Evolutionary conservation across 1,139 yeast species (phyloP).

Genomic region (Suhomyces ambrosiae): DNA sequence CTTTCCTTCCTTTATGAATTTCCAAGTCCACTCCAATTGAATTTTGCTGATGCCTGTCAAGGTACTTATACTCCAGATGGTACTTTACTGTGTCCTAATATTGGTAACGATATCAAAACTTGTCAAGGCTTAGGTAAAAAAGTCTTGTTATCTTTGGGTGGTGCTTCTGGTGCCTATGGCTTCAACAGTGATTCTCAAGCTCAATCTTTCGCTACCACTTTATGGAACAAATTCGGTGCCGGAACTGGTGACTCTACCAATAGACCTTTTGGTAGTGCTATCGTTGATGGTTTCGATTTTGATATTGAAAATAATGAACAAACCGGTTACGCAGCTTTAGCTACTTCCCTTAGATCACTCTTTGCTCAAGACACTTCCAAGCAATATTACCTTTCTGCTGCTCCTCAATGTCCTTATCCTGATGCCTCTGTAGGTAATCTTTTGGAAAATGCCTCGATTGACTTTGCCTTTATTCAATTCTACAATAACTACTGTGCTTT

Average conservation of each 20-base stretch:
- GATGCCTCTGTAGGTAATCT: constrained; percentile 81
- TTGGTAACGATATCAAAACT: constrained; percentile 75
- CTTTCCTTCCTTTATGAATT: constrained; percentile 70
- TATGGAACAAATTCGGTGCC: constrained; percentile 83
- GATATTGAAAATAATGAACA: constrained; percentile 47
- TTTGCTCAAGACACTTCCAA: constrained; percentile 58
- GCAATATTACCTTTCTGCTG: constrained; percentile 80
- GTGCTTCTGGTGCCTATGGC: constrained; percentile 81
- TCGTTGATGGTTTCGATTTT: constrained; percentile 50
- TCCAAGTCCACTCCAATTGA: constrained; percentile 52
- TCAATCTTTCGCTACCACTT: constrained; percentile 64
- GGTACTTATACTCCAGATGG: constrained; percentile 53
- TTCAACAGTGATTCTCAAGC: constrained; percentile 66
- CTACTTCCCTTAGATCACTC: constrained; percentile 57
- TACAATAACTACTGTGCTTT: constrained; percentile 86
- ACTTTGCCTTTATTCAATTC: constrained; percentile 89
- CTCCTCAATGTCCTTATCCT: constrained; percentile 95
- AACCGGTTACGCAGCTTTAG: constrained; percentile 64
- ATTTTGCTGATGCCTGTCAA: constrained; percentile 71
- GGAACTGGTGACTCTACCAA: constrained; percentile 30
- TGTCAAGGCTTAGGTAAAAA: constrained; percentile 83
- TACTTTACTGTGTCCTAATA: constrained; percentile 58
- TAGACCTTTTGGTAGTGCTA: constrained; percentile 73
- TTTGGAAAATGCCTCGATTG: constrained; percentile 62
- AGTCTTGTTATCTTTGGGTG: constrained; percentile 82